Evolutionary conservation across 1,139 yeast species (phyloP), one percentile per base, ranked within the genome.

Genomic region (Kodamaea plutei): DNA sequence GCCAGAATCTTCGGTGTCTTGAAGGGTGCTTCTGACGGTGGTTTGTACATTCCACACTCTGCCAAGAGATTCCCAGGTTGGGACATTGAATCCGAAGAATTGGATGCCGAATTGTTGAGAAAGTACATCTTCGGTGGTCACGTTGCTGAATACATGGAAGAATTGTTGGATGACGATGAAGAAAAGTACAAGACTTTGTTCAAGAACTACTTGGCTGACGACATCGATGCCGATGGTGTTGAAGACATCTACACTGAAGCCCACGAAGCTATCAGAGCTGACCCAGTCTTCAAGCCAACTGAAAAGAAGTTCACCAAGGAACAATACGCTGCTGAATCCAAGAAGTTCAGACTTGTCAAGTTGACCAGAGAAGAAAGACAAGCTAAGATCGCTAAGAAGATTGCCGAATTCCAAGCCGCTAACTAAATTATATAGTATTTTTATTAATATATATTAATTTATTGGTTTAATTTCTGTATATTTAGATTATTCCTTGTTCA

Each of bases 1-100:
- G 96, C 97, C 66, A 87, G 95, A 75, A 79, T 91, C 68, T 91
- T 91, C 61, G 99, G 97, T 84, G 96, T 89, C 64, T 79, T 93
- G 67, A 91, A 91, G 84, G 99, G 99, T 84, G 98, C 98, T 64
- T 89, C 97, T 47, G 99, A 91, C 69, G 99, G 98, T 84, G 99
- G 99, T 61, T 79, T 91, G 62, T 87, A 84, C 89, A 79, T 91
- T 65, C 99, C 99, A 54, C 99, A 91, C 89, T 87, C 95, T 56
- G 84, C 95, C 64, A 89, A 89, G 82, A 89, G 98, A 84, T 91
- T 89, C 96, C 99, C 99, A 73, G 99, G 98, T 76, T 91, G 91
- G 94, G 99, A 91, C 74, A 84, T 89, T 61, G 99, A 91, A 78
- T 65, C 84, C 58, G 96, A 89, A 76, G 98, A 91, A 75, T 82